phyloP scores from a whole-genome alignment of 2,329 filamentous ascomycete genomes.

The Exophiala phaeomuriformis region DNA sequence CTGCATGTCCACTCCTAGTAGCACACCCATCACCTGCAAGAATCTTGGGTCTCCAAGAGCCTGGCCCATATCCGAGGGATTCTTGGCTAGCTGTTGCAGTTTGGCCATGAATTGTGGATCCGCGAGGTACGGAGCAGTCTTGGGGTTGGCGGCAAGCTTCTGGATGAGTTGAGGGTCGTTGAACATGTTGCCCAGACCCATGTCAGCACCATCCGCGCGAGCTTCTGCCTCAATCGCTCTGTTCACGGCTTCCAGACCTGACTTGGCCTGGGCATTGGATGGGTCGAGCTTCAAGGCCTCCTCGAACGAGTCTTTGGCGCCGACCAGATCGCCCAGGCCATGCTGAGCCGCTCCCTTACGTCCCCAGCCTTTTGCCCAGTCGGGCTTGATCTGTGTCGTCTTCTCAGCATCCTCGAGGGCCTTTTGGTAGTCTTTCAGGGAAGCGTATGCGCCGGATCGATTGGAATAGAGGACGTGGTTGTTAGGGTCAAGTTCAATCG shows the following conservation, averaged over 20 bases:
- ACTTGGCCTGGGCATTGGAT: constrained; percentile 85
- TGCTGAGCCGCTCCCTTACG: constrained; percentile 88
- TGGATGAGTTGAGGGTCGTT: constrained; percentile 81
- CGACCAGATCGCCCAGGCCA: constrained; percentile 75
- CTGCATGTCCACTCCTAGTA: constrained; percentile 89
- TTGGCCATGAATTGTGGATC: constrained; percentile 87
- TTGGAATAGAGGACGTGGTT: constrained; percentile 99
- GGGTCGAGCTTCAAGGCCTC: constrained; percentile 90
- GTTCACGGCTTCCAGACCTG: constrained; percentile 74
- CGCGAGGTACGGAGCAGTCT: constrained; percentile 73
- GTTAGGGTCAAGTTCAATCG: constrained; percentile 74
- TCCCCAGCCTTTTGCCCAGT: constrained; percentile 96
- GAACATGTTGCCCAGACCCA: constrained; percentile 84
- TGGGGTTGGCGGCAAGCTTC: constrained; percentile 90
- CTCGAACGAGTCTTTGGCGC: constrained; percentile 83
- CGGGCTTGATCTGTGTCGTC: constrained; percentile 88
- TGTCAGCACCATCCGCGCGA: constrained; percentile 52
- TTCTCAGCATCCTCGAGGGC: constrained; percentile 87
- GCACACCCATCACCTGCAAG: constrained; percentile 85
- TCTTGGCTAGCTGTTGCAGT: constrained; percentile 70
- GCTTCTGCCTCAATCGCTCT: constrained; percentile 78
- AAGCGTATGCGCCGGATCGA: constrained; percentile 78
- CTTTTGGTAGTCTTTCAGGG: constrained; percentile 77
- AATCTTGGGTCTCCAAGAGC: constrained; percentile 86
- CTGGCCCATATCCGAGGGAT: constrained; percentile 67